Conservation (phyloP, 129 eudicot species). For the Scalesia atractyloides region DNA sequence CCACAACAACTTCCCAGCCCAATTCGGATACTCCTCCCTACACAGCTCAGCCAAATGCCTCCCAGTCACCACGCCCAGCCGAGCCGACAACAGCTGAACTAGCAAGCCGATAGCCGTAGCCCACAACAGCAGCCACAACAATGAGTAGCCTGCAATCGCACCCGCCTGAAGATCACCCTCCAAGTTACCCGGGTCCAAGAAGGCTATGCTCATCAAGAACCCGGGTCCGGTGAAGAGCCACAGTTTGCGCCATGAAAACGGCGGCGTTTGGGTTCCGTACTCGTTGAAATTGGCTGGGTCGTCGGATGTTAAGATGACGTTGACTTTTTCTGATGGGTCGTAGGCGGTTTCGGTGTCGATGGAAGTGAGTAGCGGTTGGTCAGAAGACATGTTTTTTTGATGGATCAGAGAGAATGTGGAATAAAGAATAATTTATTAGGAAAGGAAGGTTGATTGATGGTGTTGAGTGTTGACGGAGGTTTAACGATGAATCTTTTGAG, state of each 20-base stretch:
- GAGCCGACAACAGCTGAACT: conserved; percentile 82
- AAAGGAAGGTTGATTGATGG: not conserved
- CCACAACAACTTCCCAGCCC: conserved; percentile 88
- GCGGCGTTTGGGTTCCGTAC: conserved; percentile 32
- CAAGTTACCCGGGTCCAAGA: conserved; percentile 90
- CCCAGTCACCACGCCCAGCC: conserved; percentile 92
- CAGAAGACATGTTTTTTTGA: conserved; percentile 33
- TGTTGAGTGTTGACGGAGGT: too few relatives aligned
- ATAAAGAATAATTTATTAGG: not conserved
- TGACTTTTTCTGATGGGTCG: conserved; percentile 7
- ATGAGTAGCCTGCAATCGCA: conserved; percentile 91
- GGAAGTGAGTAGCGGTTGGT: conserved; percentile 38
- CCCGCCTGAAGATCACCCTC: conserved; percentile 98
- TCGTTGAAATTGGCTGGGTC: not conserved
- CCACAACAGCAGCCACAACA: conserved; percentile 87
- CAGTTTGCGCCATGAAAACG: conserved; percentile 86
- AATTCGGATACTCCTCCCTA: conserved; percentile 85
- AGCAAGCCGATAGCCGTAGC: conserved; percentile 92
- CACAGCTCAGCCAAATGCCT: conserved; percentile 95
- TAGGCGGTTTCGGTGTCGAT: conserved; percentile 33
- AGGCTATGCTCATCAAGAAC: conserved; percentile 91
- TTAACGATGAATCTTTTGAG: too few relatives aligned
- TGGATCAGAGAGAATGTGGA: conserved; percentile 18
- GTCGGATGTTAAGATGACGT: not conserved
- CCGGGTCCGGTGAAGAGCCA: conserved; percentile 97